These are phyloP conservation scores for Ganoderma leucocontextum DNA, from an alignment of 1,284 basidiomycete genomes.

Conservation along the genomic window DNA sequence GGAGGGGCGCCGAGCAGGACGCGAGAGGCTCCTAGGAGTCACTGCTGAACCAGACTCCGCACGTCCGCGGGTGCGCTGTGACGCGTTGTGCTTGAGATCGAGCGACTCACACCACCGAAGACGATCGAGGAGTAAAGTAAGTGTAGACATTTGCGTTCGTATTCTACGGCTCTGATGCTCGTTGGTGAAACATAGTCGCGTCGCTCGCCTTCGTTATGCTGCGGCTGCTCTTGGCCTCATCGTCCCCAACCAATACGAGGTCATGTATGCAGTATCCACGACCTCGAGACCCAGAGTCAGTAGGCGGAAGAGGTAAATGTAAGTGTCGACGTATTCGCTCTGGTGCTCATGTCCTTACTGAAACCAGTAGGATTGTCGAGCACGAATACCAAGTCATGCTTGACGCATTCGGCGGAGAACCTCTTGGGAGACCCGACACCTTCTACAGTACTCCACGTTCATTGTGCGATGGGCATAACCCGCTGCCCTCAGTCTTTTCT, in stretches of 20 bases:
- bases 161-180: too few relatives aligned
- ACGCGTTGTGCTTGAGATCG: neutral
- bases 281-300: neutral
- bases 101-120: conserved; percentile 14
- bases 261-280: neutral
- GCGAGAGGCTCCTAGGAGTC: too few relatives aligned
- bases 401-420: conserved; percentile 5
- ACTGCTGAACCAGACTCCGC: too few relatives aligned
- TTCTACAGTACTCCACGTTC: conserved; percentile 13
- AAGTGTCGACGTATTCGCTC: neutral
- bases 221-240: neutral
- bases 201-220: conserved; percentile 11
- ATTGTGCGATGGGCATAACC: neutral
- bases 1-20: too few relatives aligned
- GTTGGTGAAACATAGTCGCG: conserved; percentile 7
- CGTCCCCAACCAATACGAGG: conserved; percentile 17
- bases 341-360: too few relatives aligned
- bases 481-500: too few relatives aligned
- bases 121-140: conserved; percentile 16
- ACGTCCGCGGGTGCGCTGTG: too few relatives aligned
- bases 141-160: neutral
- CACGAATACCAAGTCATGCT: conserved; percentile 14
- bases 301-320: neutral
- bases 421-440: conserved; percentile 6
- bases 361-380: neutral